Conservation (phyloP, 441 rosid genomes). For the Mallotus japonicus region DNA sequence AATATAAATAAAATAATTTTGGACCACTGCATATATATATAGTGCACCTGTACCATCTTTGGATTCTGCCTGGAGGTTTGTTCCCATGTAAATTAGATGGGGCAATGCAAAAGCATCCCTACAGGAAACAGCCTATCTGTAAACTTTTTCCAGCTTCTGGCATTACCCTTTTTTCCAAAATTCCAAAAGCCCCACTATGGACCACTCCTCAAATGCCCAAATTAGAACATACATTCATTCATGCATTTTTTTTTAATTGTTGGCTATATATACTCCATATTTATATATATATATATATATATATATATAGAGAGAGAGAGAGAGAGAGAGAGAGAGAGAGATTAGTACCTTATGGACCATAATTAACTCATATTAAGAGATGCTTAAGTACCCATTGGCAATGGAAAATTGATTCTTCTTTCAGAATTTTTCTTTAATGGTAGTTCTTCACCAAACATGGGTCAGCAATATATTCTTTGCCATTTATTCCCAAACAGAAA, state of each 20-base stretch:
- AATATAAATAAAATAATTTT: not conserved
- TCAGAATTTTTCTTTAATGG: too few relatives aligned
- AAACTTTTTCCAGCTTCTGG: not conserved
- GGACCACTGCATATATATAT: not conserved
- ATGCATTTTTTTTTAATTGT: not conserved
- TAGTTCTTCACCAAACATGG: not conserved
- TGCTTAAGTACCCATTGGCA: not conserved
- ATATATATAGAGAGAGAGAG: too few relatives aligned
- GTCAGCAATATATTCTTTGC: slow-evolving; percentile 1
- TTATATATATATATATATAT: too few relatives aligned
- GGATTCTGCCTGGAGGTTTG: slow-evolving; percentile 12
- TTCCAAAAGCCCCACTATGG: not conserved
- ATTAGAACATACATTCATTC: not conserved
- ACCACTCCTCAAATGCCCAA: slow-evolving; percentile 18
- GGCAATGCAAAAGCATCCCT: slow-evolving; percentile 1
- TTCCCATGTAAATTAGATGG: not conserved
- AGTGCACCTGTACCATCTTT: not conserved
- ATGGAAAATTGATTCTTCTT: too few relatives aligned
- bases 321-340: too few relatives aligned
- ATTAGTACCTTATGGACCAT: too few relatives aligned
- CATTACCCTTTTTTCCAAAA: not conserved
- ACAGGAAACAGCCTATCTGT: slow-evolving; percentile 7
- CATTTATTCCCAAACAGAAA: too few relatives aligned
- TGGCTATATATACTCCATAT: too few relatives aligned
- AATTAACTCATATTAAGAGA: not conserved